phyloP scores from a whole-genome alignment of 106 monocot species.

The Acanthochlamys bracteata region DNA sequence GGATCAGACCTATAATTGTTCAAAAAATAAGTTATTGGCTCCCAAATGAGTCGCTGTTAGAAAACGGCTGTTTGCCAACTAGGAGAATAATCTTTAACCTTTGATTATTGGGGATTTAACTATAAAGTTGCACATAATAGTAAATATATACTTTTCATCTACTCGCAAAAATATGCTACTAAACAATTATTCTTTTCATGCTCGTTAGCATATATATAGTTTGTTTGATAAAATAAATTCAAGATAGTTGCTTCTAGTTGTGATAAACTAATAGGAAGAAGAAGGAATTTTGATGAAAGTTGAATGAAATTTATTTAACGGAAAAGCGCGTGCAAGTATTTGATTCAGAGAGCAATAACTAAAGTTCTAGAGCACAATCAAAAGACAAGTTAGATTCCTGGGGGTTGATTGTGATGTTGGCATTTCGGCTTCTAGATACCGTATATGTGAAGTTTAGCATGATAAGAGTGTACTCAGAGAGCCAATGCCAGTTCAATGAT shows the following conservation, averaged over 20 bases:
- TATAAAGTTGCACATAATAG: background rate
- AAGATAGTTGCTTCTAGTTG: too few relatives aligned
- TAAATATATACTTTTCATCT: background rate
- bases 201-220: too few relatives aligned
- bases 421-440: background rate
- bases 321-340: background rate
- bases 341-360: background rate
- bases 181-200: too few relatives aligned
- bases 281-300: background rate
- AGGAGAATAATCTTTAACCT: background rate
- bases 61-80: conserved; percentile 1
- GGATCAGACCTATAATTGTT: background rate
- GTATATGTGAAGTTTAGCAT: background rate
- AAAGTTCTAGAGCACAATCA: background rate
- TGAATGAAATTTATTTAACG: too few relatives aligned
- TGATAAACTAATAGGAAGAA: background rate
- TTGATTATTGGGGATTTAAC: background rate
- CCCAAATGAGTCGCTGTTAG: background rate
- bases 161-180: too few relatives aligned
- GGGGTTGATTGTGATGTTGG: too few relatives aligned
- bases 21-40: background rate
- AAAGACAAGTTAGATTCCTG: background rate
- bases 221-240: too few relatives aligned
- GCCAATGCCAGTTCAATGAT: too few relatives aligned
- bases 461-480: too few relatives aligned